Evolutionary conservation across 495 filamentous ascomycete species (phyloP).

Genomic region (Aspergillus biplanus): DNA sequence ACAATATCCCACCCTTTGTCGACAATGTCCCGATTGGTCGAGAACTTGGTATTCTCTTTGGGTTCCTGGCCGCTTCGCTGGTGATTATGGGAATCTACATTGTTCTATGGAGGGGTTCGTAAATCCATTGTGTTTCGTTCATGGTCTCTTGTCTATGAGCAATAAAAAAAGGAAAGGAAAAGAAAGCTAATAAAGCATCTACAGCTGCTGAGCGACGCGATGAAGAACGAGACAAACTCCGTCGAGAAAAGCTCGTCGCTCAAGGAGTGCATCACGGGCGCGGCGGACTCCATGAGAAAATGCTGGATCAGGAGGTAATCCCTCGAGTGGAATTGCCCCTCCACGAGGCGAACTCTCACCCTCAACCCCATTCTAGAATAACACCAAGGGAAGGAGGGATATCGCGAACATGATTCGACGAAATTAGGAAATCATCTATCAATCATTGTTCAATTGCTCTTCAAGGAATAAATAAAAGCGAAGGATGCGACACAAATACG

Average conservation of each 20-base stretch:
- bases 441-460: too few relatives aligned
- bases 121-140: not conserved
- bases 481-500: too few relatives aligned
- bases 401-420: too few relatives aligned
- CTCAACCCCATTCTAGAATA: not conserved
- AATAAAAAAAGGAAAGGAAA: not conserved
- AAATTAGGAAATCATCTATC: too few relatives aligned
- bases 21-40: constrained; percentile 34
- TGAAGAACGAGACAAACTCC: constrained; percentile 24
- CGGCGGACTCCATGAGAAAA: constrained; percentile 30
- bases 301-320: constrained; percentile 27
- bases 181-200: not conserved
- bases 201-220: constrained; percentile 42
- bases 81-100: constrained; percentile 44
- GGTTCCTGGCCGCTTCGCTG: constrained; percentile 41
- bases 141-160: not conserved
- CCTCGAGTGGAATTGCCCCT: constrained; percentile 28
- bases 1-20: constrained; percentile 35
- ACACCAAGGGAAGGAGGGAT: too few relatives aligned
- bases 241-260: constrained; percentile 21
- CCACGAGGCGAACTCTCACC: constrained; percentile 11
- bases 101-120: constrained; percentile 42
- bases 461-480: too few relatives aligned
- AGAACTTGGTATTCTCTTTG: constrained; percentile 50
- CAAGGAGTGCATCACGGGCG: constrained; percentile 20